Evolutionary conservation across 805 yeast species (phyloP).

Genomic region (Lachancea sp.): DNA sequence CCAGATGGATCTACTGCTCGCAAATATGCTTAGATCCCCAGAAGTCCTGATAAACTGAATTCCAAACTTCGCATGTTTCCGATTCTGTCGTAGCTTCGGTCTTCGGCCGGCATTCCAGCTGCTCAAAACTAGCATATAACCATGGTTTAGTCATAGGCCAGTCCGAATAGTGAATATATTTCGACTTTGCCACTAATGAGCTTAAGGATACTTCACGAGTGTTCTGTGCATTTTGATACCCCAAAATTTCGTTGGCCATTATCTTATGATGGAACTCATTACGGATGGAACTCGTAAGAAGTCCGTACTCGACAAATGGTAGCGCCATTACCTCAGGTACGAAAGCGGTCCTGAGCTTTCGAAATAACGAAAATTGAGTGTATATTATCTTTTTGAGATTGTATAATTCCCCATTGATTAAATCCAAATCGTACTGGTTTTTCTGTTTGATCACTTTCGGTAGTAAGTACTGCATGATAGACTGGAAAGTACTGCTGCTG

Average conservation of each 20-base stretch:
- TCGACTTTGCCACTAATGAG: constrained; percentile 28
- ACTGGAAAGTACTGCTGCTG: constrained; percentile 19
- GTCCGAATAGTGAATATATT: constrained; percentile 58
- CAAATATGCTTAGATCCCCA: constrained; percentile 19
- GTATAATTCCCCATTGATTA: constrained; percentile 13
- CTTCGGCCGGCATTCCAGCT: constrained; percentile 17
- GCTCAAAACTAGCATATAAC: constrained; percentile 29
- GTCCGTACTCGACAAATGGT: constrained; percentile 30
- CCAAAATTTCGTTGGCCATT: constrained; percentile 26
- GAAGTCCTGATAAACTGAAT: constrained; percentile 17
- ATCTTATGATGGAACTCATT: constrained; percentile 21
- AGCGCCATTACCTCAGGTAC: constrained; percentile 27
- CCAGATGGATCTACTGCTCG: neutral
- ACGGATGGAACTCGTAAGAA: constrained; percentile 27
- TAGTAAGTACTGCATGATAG: constrained; percentile 13
- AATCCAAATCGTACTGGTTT: constrained; percentile 11
- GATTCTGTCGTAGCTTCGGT: constrained; percentile 13
- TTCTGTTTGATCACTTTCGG: constrained; percentile 7
- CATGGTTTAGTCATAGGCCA: constrained; percentile 65
- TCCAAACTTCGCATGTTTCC: constrained; percentile 26
- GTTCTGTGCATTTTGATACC: constrained; percentile 33
- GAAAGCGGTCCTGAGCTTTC: constrained; percentile 20
- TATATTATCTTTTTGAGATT: constrained; percentile 20
- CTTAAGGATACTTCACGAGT: constrained; percentile 48
- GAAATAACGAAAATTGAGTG: constrained; percentile 26